phyloP scores from a whole-genome alignment of 495 filamentous ascomycete genomes.

The Thermothielavioides terrestris region DNA sequence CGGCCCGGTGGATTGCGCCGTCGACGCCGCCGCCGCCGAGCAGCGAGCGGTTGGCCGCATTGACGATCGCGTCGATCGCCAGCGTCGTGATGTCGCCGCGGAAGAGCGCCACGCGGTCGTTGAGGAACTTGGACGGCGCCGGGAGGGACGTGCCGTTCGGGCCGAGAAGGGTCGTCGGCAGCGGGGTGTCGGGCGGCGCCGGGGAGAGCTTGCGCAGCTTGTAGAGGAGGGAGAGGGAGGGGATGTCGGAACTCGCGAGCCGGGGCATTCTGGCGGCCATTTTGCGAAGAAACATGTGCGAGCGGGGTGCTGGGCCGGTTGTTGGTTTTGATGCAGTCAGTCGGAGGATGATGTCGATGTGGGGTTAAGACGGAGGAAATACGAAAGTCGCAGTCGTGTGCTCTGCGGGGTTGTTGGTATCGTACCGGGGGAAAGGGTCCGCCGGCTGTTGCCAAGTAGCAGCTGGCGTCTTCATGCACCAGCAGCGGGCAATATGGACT shows the following conservation, averaged over 20 bases:
- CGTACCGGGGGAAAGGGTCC: too few species aligned
- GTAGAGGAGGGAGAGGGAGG: conserved; percentile 59
- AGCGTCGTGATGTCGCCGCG: conserved; percentile 79
- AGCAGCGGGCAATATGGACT: too few species aligned
- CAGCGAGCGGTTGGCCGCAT: conserved; percentile 77
- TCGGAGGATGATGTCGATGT: not conserved
- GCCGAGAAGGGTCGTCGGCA: conserved; percentile 11
- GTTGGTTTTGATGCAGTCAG: not conserved
- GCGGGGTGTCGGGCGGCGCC: conserved; percentile 10
- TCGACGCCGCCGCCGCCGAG: conserved; percentile 83
- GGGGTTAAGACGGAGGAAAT: not conserved
- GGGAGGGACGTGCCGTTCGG: conserved; percentile 12
- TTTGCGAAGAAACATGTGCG: not conserved
- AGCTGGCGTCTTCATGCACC: too few species aligned
- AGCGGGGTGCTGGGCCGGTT: not conserved
- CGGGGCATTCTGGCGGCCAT: conserved; percentile 20
- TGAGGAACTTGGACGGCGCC: conserved; percentile 47
- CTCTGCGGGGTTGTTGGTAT: too few species aligned
- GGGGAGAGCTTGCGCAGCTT: conserved; percentile 31
- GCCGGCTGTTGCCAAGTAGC: too few species aligned
- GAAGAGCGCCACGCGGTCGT: conserved; percentile 62
- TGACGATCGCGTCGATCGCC: conserved; percentile 76
- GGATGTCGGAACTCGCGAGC: conserved; percentile 44
- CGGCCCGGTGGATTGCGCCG: conserved; percentile 77
- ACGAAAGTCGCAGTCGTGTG: too few species aligned